A percentile compares a stretch with the other conserved stretches of the same genome.
Evolutionary conservation across 2,329 filamentous ascomycete genomes (phyloP).

Genomic region (Aureobasidium sp.): DNA sequence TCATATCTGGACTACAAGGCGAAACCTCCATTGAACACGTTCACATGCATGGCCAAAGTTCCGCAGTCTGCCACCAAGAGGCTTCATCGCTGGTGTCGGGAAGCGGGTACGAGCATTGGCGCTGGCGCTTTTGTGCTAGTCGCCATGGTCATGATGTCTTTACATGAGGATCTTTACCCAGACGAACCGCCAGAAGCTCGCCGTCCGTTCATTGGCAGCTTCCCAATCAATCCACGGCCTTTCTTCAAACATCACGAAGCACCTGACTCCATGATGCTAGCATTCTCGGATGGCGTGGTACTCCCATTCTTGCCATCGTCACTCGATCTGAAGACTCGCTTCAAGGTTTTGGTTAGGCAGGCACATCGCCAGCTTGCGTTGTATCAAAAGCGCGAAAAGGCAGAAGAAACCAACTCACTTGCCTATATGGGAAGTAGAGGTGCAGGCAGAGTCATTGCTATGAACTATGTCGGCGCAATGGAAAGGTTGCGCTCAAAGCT

Average conservation of each 20-base stretch:
- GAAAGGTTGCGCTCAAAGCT: conserved; percentile 33
- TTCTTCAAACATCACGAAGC: conserved; percentile 35
- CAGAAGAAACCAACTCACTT: conserved; percentile 19
- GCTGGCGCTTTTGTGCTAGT: conserved; percentile 42
- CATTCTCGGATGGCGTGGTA: conserved; percentile 41
- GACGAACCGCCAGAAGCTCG: conserved; percentile 25
- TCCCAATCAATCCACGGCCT: conserved; percentile 41
- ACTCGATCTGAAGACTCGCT: conserved; percentile 32
- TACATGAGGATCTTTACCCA: conserved; percentile 32
- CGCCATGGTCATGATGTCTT: conserved; percentile 41
- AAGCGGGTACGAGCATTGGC: conserved; percentile 35
- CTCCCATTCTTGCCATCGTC: conserved; percentile 36
- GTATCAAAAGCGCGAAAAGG: conserved; percentile 38
- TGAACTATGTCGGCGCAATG: conserved; percentile 36
- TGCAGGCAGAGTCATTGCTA: conserved; percentile 36
- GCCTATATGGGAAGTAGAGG: conserved; percentile 31
- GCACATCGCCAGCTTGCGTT: conserved; percentile 38
- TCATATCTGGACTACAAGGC: conserved; percentile 34
- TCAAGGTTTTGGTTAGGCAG: conserved; percentile 33
- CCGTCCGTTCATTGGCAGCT: conserved; percentile 38
- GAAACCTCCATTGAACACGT: conserved; percentile 33
- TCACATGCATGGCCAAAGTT: conserved; percentile 28
- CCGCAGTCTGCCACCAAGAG: conserved; percentile 28
- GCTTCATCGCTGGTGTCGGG: conserved; percentile 34
- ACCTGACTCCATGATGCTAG: conserved; percentile 41